Conservation (phyloP, 805 yeast species). For the Candida piceae region DNA sequence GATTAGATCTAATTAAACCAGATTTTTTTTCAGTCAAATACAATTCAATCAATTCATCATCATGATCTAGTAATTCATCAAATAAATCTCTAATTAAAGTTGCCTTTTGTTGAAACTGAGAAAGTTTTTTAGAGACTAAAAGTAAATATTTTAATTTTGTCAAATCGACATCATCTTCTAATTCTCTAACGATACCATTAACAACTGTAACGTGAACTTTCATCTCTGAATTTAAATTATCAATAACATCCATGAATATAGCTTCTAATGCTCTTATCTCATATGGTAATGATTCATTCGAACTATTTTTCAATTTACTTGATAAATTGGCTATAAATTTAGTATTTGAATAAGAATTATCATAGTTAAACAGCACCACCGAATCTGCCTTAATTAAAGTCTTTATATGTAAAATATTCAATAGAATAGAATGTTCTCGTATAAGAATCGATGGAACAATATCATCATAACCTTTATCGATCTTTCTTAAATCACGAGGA, state of each 20-base stretch:
- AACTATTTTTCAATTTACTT: conserved; percentile 31
- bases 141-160: conserved; percentile 72
- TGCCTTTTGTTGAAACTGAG: conserved; percentile 81
- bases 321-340: conserved; percentile 40
- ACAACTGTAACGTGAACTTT: conserved; percentile 76
- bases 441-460: conserved; percentile 54
- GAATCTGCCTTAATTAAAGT: conserved; percentile 49
- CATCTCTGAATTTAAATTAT: conserved; percentile 80
- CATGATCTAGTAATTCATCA: conserved; percentile 81
- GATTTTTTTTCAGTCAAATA: conserved; percentile 60
- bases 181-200: conserved; percentile 63
- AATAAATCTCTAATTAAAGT: conserved; percentile 74
- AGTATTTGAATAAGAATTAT: conserved; percentile 41
- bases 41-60: conserved; percentile 78
- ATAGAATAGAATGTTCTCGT: conserved; percentile 40
- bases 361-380: conserved; percentile 44
- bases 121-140: conserved; percentile 78
- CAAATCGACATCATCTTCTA: conserved; percentile 79
- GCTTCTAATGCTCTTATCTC: conserved; percentile 90
- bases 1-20: conserved; percentile 43
- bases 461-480: conserved; percentile 41
- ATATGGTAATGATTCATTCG: conserved; percentile 55
- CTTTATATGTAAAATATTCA: conserved; percentile 44
- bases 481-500: conserved; percentile 50
- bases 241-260: conserved; percentile 72